Conservation (phyloP, 1,139 yeast genomes). For the Dujonia santamariae region DNA sequence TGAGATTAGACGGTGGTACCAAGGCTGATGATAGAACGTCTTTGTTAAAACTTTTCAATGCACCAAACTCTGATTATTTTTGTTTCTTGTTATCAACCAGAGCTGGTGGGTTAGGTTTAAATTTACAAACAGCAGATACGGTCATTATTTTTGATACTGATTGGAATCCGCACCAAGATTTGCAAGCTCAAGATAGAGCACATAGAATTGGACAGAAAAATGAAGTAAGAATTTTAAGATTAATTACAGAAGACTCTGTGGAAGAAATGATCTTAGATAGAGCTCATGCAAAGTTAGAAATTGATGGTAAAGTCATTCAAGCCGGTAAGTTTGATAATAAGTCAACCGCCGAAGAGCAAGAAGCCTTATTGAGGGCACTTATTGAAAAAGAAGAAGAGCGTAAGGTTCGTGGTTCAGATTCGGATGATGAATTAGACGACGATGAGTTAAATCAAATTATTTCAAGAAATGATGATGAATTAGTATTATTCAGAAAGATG, state of each 20-base stretch:
- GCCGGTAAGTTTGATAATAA: conserved; percentile 86
- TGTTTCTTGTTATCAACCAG: conserved; percentile 79
- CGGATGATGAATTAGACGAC: conserved; percentile 63
- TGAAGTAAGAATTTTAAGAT: conserved; percentile 75
- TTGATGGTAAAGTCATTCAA: conserved; percentile 85
- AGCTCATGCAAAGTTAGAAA: conserved; percentile 79
- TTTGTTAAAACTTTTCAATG: conserved; percentile 68
- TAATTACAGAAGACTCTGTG: conserved; percentile 78
- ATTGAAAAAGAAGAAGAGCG: conserved; percentile 68
- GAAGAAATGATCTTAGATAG: conserved; percentile 81
- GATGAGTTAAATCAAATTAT: conserved; percentile 70
- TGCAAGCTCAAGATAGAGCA: conserved; percentile 89
- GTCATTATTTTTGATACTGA: conserved; percentile 86
- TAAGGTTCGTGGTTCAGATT: conserved; percentile 38
- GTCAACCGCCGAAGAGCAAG: conserved; percentile 81
- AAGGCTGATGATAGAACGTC: conserved; percentile 79
- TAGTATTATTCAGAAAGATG: conserved; percentile 48
- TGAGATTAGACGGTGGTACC: conserved; percentile 80
- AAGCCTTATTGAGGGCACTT: conserved; percentile 66
- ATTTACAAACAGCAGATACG: conserved; percentile 84
- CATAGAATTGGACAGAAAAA: conserved; percentile 89
- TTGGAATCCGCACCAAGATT: conserved; percentile 92
- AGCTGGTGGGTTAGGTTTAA: conserved; percentile 88
- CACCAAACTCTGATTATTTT: conserved; percentile 68
- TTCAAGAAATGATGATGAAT: conserved; percentile 64